A percentile compares a stretch with the other conserved stretches of the same genome.
Evolutionary conservation across 257 asterid genomes (phyloP).

Genomic region (Datura wrightii): DNA sequence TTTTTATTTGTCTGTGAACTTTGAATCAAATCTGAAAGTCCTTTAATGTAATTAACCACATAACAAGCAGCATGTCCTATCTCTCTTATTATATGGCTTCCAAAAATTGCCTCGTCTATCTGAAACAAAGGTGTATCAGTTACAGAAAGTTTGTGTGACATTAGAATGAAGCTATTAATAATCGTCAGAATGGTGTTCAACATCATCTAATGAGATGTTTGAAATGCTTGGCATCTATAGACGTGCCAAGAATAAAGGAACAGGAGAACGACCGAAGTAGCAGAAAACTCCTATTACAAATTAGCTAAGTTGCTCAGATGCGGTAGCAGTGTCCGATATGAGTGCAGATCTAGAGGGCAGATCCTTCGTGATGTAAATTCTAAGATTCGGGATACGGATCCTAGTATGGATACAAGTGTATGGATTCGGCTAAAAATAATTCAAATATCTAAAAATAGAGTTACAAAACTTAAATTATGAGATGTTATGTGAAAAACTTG

Average conservation of each 20-base stretch:
- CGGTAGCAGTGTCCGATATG: too few species aligned
- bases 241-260: conserved; percentile 10
- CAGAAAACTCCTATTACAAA: neutral
- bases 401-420: too few species aligned
- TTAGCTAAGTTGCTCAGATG: neutral
- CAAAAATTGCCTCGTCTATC: conserved; percentile 1
- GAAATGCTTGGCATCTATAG: neutral
- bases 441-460: too few species aligned
- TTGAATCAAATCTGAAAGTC: neutral
- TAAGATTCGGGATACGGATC: too few species aligned
- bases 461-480: too few species aligned
- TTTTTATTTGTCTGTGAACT: neutral
- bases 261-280: neutral
- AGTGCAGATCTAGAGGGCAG: too few species aligned
- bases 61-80: neutral
- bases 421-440: too few species aligned
- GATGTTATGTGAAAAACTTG: too few species aligned
- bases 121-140: neutral
- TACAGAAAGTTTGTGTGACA: neutral
- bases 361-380: too few species aligned
- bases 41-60: neutral
- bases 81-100: conserved; percentile 5
- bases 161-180: conserved; percentile 4
- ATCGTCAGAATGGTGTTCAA: neutral
- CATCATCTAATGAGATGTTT: neutral